Conservation (phyloP, 495 filamentous ascomycete genomes). For the Daldinia childiae region DNA sequence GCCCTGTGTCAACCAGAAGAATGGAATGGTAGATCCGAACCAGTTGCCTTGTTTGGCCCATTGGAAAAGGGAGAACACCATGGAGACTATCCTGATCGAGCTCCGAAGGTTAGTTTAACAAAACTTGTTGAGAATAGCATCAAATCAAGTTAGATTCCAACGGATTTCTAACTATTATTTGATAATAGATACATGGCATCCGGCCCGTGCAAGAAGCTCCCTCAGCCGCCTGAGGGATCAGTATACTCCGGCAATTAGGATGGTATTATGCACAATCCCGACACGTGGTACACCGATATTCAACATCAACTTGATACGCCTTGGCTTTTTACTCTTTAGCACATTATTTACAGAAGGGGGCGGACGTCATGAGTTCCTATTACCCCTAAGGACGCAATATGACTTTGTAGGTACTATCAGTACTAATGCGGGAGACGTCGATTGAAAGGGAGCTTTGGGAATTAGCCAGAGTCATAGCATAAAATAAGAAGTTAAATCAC, state of each 20-base stretch:
- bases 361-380: background rate
- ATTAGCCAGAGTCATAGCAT: background rate
- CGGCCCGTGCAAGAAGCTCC: slow-evolving; percentile 90
- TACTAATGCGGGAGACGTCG: background rate
- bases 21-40: slow-evolving; percentile 85
- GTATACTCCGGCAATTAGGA: slow-evolving; percentile 62
- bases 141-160: background rate
- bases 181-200: slow-evolving; percentile 87
- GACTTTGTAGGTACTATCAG: background rate
- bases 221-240: slow-evolving; percentile 89
- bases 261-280: background rate
- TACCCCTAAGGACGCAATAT: background rate
- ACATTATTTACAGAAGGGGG: background rate
- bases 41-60: slow-evolving; percentile 83
- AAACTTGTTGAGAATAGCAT: slow-evolving; percentile 1
- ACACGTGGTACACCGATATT: background rate
- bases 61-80: slow-evolving; percentile 89
- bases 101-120: slow-evolving; percentile 69
- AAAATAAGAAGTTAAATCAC: background rate
- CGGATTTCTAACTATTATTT: slow-evolving; percentile 34
- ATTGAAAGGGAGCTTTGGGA: background rate
- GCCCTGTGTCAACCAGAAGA: slow-evolving; percentile 82
- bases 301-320: background rate
- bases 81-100: slow-evolving; percentile 94
- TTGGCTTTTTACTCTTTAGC: background rate